Evolutionary conservation across 2,329 filamentous ascomycete species (phyloP).

Genomic region (Neoscytalidium dimidiatum): DNA sequence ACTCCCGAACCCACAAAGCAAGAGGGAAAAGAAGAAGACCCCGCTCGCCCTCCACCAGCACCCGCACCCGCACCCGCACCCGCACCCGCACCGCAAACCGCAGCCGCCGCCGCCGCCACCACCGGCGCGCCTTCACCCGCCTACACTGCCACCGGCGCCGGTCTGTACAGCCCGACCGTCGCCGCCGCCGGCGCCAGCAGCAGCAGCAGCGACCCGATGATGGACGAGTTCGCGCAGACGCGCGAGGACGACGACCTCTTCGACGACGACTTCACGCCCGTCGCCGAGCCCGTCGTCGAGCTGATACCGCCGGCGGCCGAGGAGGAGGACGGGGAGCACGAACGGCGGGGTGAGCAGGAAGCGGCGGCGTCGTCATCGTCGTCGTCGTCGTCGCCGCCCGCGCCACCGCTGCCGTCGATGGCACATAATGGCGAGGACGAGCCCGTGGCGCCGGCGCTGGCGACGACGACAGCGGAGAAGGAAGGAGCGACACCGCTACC

Average conservation of each 20-base stretch:
- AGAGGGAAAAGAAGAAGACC: background rate
- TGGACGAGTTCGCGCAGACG: slow-evolving; percentile 52
- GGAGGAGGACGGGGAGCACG: background rate
- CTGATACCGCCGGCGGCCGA: slow-evolving; percentile 23
- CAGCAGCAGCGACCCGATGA: slow-evolving; percentile 18
- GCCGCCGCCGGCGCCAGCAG: background rate
- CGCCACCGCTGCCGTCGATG: too few relatives aligned
- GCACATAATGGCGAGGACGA: too few relatives aligned
- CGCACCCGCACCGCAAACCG: background rate
- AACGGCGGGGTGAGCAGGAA: background rate
- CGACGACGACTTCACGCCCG: slow-evolving; percentile 53
- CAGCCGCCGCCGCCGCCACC: background rate
- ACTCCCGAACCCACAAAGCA: background rate
- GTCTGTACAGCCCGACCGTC: slow-evolving; percentile 10
- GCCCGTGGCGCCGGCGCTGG: background rate
- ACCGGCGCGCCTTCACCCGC: background rate
- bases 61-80: background rate
- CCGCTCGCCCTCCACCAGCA: background rate
- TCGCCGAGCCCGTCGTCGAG: slow-evolving; percentile 45
- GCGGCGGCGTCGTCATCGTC: background rate
- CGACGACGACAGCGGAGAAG: background rate
- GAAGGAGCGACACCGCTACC: background rate
- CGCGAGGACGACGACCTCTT: slow-evolving; percentile 54
- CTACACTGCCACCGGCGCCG: background rate
- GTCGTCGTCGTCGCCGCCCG: too few relatives aligned